Base-by-base conservation (phyloP, 1,284 basidiomycete genomes). In the Wallemia mellicola region DNA sequence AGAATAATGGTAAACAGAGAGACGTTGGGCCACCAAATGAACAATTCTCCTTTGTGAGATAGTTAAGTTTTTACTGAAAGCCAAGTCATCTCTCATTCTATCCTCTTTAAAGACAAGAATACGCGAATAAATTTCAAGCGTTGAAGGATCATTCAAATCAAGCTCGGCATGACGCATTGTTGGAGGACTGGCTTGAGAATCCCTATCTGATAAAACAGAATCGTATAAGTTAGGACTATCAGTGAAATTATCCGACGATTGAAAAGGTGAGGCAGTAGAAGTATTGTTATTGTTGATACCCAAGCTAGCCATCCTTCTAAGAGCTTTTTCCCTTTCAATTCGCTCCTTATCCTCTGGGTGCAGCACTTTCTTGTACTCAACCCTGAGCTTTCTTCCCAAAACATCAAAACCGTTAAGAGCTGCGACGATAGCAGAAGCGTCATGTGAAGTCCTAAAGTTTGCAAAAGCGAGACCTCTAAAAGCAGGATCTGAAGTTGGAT, bases 331-430 rank as follows among this genome's bases (percentile, higher is more conserved):
- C 63, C 94, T 77, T 71, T 99, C 92, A 68, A 98, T 99, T 61
- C 88, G 79, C 69, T 99, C 94, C 74, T 99, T 99, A 72, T 99
- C 94, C 57, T 94, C 92, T 1, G 89, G 89, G 70, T 96, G 92
- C 22, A 99, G 75, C 9, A 96, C 94, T 72, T 96, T 96, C 75
- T 99, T 99, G 76, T 96, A 98, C 72, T 99, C 92, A 61, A 96
- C 92, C 30, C 94, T 83, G 56, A 99, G 76, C 72, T 96, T 98
- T 66, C 92, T 83, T n/a, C 94, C 94, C 67, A 91, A 86, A 24
- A 95, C 86, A 67, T 95, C 88, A 69, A 88, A 89, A 15, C 88
- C 88, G 64, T 92, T 92, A 64, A 98, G 75, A 33, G 91, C 92
- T 27, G 80, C 88, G 1, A 98, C 92, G 61, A 95, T 91, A 2